Evolutionary conservation across 2,329 filamentous ascomycete species (phyloP), one percentile per base, ranked within the genome.

Genomic region (Colletotrichum phormii): DNA sequence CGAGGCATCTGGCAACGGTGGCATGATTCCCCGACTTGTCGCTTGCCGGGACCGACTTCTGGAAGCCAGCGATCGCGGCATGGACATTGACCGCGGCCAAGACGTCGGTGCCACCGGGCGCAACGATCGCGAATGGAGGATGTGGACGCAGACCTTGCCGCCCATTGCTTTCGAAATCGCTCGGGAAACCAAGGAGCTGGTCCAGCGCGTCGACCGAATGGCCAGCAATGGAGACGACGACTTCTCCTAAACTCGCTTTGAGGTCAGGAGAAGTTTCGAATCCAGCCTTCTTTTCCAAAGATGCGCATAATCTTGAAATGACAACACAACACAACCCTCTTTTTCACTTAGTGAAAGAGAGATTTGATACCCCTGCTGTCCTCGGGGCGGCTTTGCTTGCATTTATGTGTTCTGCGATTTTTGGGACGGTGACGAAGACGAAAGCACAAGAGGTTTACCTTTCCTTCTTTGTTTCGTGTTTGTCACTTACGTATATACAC

Each of bases 121-220:
- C 59, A 86, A 86, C 54, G 86, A 87, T 66, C 84, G 86, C 73
- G 87, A 89, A 75, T 91, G 89, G 89, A 86, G 86, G 74, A 86
- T 87, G 78, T 92, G 92, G 86, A 92, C 89, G 67, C 91, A 93
- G 80, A 91, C 90, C 33, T 84, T 97, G 63, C 94, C 94, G 12
- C 94, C 94, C 2, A 91, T 97, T 76, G 94, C 94, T n/a, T 97
- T 97, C 82, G 93, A 95, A 82, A 93, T 96, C 79, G 94, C 93
- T 7, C 88, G 93, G 72, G 93, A 95, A 82, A 93, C 93, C 64
- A 97, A 96, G 85, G 94, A 94, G 80, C 84, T 94, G 72, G 81
- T 82, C 29, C 83, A 86, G 75, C 80, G 80, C n/a, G 80, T 87
- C 12, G 84, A 83, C 67, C 80, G 80, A 76, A 75, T 85, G 66